These are phyloP conservation scores for Claviceps humidiphila DNA, from an alignment of 2,329 filamentous ascomycete genomes.

Conservation along the genomic window DNA sequence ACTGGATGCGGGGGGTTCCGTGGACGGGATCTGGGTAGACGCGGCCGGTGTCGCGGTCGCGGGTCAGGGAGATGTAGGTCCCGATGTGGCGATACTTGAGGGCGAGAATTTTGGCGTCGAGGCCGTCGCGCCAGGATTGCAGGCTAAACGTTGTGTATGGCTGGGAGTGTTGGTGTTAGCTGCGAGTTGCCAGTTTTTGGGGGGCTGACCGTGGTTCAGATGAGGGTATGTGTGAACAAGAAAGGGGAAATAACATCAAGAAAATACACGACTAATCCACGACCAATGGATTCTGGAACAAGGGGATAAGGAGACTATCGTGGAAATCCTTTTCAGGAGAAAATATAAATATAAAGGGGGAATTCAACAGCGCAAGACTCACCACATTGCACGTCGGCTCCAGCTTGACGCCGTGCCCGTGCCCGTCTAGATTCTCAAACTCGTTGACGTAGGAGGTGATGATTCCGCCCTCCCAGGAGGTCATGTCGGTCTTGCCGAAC, in stretches of 20 bases:
- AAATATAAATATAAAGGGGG: not conserved
- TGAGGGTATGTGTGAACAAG: too few species aligned
- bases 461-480: constrained; percentile 62
- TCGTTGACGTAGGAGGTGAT: constrained; percentile 66
- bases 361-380: constrained; percentile 12
- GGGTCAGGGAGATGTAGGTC: constrained; percentile 58
- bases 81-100: constrained; percentile 57
- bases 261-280: too few species aligned
- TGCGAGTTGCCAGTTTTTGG: too few species aligned
- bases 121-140: constrained; percentile 52
- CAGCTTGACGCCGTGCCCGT: constrained; percentile 71
- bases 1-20: constrained; percentile 53
- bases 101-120: constrained; percentile 59
- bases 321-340: not conserved
- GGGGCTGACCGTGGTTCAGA: too few species aligned
- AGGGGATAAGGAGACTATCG: too few species aligned
- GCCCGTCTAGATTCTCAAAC: constrained; percentile 68
- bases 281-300: too few species aligned
- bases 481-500: constrained; percentile 52
- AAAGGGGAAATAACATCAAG: too few species aligned
- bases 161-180: constrained; percentile 17
- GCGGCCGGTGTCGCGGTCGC: constrained; percentile 63
- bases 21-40: constrained; percentile 60
- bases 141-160: constrained; percentile 51
- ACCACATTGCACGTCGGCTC: constrained; percentile 62